Conservation (phyloP, 2,329 filamentous ascomycete species). For the Aureobasidium sp. region DNA sequence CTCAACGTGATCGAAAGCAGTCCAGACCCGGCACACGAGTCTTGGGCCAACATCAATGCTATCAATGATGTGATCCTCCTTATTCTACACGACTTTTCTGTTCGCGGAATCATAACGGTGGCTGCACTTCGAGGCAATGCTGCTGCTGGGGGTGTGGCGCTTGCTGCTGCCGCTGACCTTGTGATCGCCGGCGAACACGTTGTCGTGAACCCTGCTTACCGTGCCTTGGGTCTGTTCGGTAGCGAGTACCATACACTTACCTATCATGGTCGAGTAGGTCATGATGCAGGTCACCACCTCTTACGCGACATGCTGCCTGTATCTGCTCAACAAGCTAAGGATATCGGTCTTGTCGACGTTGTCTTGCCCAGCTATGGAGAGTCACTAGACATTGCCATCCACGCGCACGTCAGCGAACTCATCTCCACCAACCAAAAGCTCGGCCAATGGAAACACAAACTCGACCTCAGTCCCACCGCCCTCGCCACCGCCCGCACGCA, state of each 20-base stretch:
- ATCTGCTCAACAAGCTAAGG: conserved; percentile 30
- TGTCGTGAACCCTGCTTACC: conserved; percentile 36
- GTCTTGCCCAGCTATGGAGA: conserved; percentile 28
- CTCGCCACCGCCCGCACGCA: conserved; percentile 27
- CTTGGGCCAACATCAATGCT: conserved; percentile 38
- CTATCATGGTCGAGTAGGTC: conserved; percentile 32
- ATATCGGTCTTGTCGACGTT: conserved; percentile 32
- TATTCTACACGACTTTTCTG: conserved; percentile 31
- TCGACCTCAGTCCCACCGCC: conserved; percentile 25
- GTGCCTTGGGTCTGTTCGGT: conserved; percentile 28
- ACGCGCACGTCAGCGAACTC: conserved; percentile 27
- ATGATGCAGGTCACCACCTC: conserved; percentile 22
- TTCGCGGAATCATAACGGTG: conserved; percentile 29
- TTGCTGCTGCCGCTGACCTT: conserved; percentile 30
- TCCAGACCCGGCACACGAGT: conserved; percentile 30
- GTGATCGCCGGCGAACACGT: conserved; percentile 32
- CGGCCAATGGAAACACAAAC: conserved; percentile 29
- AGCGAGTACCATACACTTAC: conserved; percentile 36
- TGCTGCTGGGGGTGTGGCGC: conserved; percentile 36
- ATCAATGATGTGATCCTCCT: conserved; percentile 35
- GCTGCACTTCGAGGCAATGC: conserved; percentile 35
- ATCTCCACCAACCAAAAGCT: conserved; percentile 19
- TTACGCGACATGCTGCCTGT: conserved; percentile 33
- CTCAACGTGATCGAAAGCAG: conserved; percentile 37
- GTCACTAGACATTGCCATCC: conserved; percentile 28